Percentiles rank a stretch among this genome's conserved stretches.
These are phyloP conservation scores for Hanseniaspora pseudoguilliermondii DNA, from an alignment of 805 yeast genomes.

Conservation along the genomic window DNA sequence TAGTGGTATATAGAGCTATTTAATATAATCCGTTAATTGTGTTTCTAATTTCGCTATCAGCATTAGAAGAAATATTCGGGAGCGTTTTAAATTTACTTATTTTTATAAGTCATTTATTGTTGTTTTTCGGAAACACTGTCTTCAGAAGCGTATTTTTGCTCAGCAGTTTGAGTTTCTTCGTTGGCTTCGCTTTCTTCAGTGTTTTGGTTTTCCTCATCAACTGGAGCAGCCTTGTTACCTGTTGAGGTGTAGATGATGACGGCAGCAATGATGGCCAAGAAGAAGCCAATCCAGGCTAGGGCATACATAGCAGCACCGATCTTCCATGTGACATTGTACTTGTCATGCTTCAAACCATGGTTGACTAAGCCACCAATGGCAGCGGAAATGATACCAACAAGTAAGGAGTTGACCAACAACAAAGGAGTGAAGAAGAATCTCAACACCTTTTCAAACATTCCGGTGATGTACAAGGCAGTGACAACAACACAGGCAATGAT, in stretches of 20 bases:
- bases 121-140: not conserved
- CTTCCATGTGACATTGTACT: conserved; percentile 21
- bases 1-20: no score
- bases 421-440: conserved; percentile 15
- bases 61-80: not conserved
- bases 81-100: not conserved
- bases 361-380: conserved; percentile 24
- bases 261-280: conserved; percentile 19
- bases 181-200: not conserved
- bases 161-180: not conserved
- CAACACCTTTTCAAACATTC: conserved; percentile 11
- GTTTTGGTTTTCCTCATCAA: not conserved
- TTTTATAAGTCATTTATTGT: not conserved
- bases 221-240: not conserved
- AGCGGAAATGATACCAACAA: conserved; percentile 23
- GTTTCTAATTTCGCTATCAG: not conserved
- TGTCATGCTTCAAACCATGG: conserved; percentile 24
- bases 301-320: conserved; percentile 22
- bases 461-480: not conserved
- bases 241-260: conserved; percentile 9
- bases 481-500: conserved; percentile 12
- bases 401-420: conserved; percentile 21
- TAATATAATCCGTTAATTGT: no score
- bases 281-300: conserved; percentile 24
- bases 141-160: not conserved